Conservation (phyloP, 2,329 filamentous ascomycete genomes). For the Leptographium flavum region DNA sequence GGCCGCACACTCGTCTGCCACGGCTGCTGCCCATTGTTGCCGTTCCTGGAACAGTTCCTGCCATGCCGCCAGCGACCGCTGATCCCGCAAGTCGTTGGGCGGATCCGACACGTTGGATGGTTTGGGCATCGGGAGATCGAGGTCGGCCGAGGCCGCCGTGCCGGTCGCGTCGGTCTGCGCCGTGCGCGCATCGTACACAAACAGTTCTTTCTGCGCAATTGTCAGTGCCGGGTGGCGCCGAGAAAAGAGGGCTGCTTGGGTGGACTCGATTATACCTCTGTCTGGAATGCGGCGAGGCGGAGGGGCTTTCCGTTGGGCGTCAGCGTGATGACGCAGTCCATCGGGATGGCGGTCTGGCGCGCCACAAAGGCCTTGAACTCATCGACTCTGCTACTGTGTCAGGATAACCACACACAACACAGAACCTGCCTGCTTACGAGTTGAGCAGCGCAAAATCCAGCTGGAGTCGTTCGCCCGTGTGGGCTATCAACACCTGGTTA, state of each 20-base stretch:
- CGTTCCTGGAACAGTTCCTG: conserved; percentile 71
- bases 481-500: conserved; percentile 80
- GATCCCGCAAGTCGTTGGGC: conserved; percentile 71
- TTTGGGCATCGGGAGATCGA: conserved; percentile 36
- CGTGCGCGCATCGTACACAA: conserved; percentile 75
- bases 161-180: conserved; percentile 41
- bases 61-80: conserved; percentile 76
- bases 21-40: conserved; percentile 59
- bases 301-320: conserved; percentile 74
- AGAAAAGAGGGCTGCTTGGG: neutral
- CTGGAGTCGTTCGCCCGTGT: conserved; percentile 75
- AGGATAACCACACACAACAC: neutral
- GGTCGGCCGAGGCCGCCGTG: conserved; percentile 23
- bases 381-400: conserved; percentile 49
- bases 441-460: conserved; percentile 63
- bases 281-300: conserved; percentile 64
- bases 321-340: conserved; percentile 72
- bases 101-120: conserved; percentile 47
- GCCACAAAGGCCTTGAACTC: conserved; percentile 73
- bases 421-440: conserved; percentile 38
- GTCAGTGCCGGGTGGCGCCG: no score
- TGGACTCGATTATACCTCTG: conserved; percentile 60
- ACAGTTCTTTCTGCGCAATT: conserved; percentile 62
- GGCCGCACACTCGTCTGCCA: conserved; percentile 53
- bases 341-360: conserved; percentile 56